phyloP scores from a whole-genome alignment of 768 basidiomycete genomes.

The Hygrocybe punicea region DNA sequence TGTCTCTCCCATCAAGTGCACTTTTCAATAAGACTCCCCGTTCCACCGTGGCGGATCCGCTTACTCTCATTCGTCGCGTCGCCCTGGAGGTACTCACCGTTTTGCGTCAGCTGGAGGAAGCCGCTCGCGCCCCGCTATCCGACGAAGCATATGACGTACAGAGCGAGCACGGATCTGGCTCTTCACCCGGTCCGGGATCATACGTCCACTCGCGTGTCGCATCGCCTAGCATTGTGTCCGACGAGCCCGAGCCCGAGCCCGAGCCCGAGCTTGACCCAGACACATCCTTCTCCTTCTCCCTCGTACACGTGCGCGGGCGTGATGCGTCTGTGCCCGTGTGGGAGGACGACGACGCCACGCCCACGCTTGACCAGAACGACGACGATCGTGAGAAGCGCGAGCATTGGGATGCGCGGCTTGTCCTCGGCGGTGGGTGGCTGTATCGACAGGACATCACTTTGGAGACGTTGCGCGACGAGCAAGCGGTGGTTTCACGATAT shows the following conservation, averaged over 20 bases:
- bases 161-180: slow-evolving; percentile 56
- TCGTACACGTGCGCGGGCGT: slow-evolving; percentile 66
- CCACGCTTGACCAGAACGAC: slow-evolving; percentile 30
- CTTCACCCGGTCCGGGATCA: slow-evolving; percentile 17
- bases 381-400: slow-evolving; percentile 55
- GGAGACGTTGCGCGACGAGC: slow-evolving; percentile 54
- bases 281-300: slow-evolving; percentile 62
- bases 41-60: slow-evolving; percentile 48
- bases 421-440: slow-evolving; percentile 79
- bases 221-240: slow-evolving; percentile 34
- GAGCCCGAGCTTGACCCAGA: slow-evolving; percentile 48
- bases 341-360: slow-evolving; percentile 57
- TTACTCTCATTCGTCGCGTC: slow-evolving; percentile 66
- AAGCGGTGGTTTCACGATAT: slow-evolving; percentile 55
- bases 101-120: slow-evolving; percentile 79
- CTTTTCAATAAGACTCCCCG: slow-evolving; percentile 25
- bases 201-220: slow-evolving; percentile 41
- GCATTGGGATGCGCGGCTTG: slow-evolving; percentile 77
- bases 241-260: slow-evolving; percentile 32
- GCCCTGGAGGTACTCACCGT: slow-evolving; percentile 82
- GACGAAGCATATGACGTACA: slow-evolving; percentile 83
- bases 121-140: slow-evolving; percentile 65
- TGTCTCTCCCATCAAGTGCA: slow-evolving; percentile 35
- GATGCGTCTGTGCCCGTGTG: slow-evolving; percentile 70
- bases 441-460: slow-evolving; percentile 65